These are phyloP conservation scores for Aegilops bicornis DNA, from an alignment of 176 grass and related monocot genomes.

Conservation along the genomic window DNA sequence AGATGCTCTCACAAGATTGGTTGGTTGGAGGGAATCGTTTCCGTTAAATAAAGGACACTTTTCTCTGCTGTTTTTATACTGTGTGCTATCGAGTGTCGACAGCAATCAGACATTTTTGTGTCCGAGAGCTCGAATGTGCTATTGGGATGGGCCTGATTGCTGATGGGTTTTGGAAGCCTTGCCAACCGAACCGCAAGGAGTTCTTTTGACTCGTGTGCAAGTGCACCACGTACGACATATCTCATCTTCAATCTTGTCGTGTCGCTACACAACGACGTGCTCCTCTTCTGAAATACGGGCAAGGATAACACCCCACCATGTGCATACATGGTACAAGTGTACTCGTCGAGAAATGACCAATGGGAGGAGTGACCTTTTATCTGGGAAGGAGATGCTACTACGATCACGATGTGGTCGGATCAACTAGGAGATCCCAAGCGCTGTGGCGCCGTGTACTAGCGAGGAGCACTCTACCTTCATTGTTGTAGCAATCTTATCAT, in stretches of 20 bases:
- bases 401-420: not conserved
- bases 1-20: too few relatives aligned
- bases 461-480: not conserved
- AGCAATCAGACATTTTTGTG: too few relatives aligned
- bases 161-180: too few relatives aligned
- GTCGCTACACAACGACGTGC: not conserved
- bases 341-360: not conserved
- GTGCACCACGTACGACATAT: not conserved
- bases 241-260: not conserved
- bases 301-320: not conserved
- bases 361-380: not conserved
- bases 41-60: too few relatives aligned
- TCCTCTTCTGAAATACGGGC: not conserved
- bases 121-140: too few relatives aligned
- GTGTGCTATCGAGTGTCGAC: too few relatives aligned
- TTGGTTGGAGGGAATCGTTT: too few relatives aligned
- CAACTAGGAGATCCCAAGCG: not conserved
- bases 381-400: not conserved
- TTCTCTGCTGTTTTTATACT: too few relatives aligned
- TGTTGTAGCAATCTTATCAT: not conserved
- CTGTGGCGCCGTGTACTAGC: not conserved
- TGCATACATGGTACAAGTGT: not conserved
- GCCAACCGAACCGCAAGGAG: too few relatives aligned
- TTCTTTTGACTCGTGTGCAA: too few relatives aligned
- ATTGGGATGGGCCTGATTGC: too few relatives aligned